Evolutionary conservation across 2,329 filamentous ascomycete species (phyloP), one percentile per base, ranked within the genome.

Genomic region (Exophiala sideris): DNA sequence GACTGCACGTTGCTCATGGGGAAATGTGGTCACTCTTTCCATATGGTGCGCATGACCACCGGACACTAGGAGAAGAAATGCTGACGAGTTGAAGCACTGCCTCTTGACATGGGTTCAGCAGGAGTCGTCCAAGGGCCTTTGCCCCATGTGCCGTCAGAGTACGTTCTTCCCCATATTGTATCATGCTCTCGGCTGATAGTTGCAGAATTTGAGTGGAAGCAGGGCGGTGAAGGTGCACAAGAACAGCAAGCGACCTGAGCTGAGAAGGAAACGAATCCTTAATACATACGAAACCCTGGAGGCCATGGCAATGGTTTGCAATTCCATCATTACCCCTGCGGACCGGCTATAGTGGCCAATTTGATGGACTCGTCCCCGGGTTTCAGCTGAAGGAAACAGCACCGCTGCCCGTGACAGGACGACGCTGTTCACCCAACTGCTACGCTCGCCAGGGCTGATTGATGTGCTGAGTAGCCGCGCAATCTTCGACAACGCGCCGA

Each of bases 11-110:
- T 99, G 56, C 79, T 96, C 62, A 91, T 94, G 57, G 94, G 94
- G 40, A 95, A 92, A 77, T 99, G 94, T 73, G 92, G 91, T 4
- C 94, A 99, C 71, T 96, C 90, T 60, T 99, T 99, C 68, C 94
- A 99, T 73, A 95, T 96, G 89, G 91, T 95, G 72, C 35, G 69
- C 59, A 63, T 42, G 42, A 50, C 50, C 24, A 32, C 48, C 41
- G 54, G 34, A 53, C 50, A n/a, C 8, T 35, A n/a, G 45, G 39
- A 8, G 14, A 8, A 1, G 18, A 41, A 38, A 24, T 9, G 12
- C 38, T 33, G 18, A 54, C 35, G 33, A 67, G 45, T 57, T 29
- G 5, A 21, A 95, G 91, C 94, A 99, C 73, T 99, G 94, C 72
- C 94, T 99, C 64, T 80, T 88, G 65, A 89, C 91, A 66, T 99